These are phyloP conservation scores for Lophium mytilinum DNA, from an alignment of 495 filamentous ascomycete genomes.

Conservation along the genomic window DNA sequence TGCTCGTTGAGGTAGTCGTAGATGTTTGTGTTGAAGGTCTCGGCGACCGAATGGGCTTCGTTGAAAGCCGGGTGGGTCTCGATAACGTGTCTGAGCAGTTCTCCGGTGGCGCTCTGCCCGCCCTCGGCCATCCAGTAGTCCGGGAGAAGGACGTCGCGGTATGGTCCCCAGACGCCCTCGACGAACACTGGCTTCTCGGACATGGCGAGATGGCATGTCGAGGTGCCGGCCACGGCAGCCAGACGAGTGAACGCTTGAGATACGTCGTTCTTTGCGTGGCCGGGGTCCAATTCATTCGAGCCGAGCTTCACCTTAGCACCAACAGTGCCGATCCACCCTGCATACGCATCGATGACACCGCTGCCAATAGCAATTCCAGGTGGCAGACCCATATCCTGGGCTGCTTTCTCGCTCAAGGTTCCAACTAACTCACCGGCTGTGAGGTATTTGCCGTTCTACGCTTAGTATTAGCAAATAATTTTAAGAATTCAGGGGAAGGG, in stretches of 20 bases:
- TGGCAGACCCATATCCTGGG: slow-evolving; percentile 72
- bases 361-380: slow-evolving; percentile 86
- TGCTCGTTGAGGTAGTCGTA: slow-evolving; percentile 93
- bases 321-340: slow-evolving; percentile 97
- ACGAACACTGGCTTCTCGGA: slow-evolving; percentile 85
- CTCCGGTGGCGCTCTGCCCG: slow-evolving; percentile 90
- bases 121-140: slow-evolving; percentile 94
- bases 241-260: slow-evolving; percentile 88
- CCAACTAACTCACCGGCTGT: slow-evolving; percentile 89
- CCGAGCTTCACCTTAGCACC: slow-evolving; percentile 78
- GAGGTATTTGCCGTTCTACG: slow-evolving; percentile 78
- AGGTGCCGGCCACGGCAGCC: slow-evolving; percentile 93
- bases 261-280: slow-evolving; percentile 62
- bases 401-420: slow-evolving; percentile 73
- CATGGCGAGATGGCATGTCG: slow-evolving; percentile 96
- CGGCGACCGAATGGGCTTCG: slow-evolving; percentile 64
- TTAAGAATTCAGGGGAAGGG: slow-evolving; percentile 8
- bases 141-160: slow-evolving; percentile 84
- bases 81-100: slow-evolving; percentile 84
- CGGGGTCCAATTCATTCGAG: slow-evolving; percentile 50
- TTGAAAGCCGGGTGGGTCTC: slow-evolving; percentile 87
- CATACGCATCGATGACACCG: slow-evolving; percentile 96
- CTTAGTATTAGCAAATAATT: slow-evolving; percentile 23
- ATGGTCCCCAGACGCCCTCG: slow-evolving; percentile 91
- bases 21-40: slow-evolving; percentile 71